phyloP scores from a whole-genome alignment of 345 rosid species.

The Brassica cretica region DNA sequence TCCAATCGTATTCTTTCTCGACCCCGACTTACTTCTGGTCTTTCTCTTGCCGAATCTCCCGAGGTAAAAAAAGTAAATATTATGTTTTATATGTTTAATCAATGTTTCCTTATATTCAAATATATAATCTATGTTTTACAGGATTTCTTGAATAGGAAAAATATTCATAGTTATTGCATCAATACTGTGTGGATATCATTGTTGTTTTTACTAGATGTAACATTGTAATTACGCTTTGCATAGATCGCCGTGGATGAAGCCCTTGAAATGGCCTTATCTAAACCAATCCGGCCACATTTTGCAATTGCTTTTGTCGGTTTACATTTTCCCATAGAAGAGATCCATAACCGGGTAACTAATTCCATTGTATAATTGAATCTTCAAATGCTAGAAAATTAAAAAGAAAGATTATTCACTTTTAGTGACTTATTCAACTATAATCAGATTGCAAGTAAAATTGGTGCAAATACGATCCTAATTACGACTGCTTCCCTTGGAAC shows the following conservation, averaged over 20 bases:
- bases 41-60: background rate
- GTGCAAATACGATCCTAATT: constrained; percentile 50
- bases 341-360: background rate
- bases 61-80: background rate
- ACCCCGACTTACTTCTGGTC: background rate
- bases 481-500: constrained; percentile 48
- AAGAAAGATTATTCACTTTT: background rate
- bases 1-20: background rate
- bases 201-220: background rate
- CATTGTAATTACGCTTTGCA: background rate
- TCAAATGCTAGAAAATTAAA: background rate
- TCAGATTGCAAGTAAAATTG: constrained; percentile 33
- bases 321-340: background rate
- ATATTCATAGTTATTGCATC: background rate
- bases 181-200: background rate
- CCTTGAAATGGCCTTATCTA: background rate
- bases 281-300: background rate
- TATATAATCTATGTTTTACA: background rate
- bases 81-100: background rate
- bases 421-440: background rate
- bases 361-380: background rate
- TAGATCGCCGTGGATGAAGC: background rate
- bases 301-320: background rate
- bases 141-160: background rate
- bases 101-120: background rate